A percentile compares a stretch with the other conserved stretches of the same genome.
Evolutionary conservation across 495 filamentous ascomycete species (phyloP).

Genomic region (Penicillium arizonense): DNA sequence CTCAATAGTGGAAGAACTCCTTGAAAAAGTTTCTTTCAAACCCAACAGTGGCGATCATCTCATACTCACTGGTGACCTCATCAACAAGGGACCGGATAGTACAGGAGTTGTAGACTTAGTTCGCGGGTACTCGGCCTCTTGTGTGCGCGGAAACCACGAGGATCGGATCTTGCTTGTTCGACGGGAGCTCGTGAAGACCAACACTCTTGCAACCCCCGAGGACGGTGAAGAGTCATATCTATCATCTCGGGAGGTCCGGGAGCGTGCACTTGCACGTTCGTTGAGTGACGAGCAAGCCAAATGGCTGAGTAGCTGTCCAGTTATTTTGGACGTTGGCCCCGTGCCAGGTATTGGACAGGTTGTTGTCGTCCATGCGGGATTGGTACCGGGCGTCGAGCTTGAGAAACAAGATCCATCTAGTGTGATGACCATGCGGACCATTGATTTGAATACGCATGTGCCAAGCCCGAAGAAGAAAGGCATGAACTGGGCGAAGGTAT

Average conservation of each 20-base stretch:
- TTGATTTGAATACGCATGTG: constrained; percentile 60
- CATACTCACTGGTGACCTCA: constrained; percentile 78
- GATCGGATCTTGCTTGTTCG: constrained; percentile 67
- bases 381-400: constrained; percentile 70
- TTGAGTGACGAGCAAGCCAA: constrained; percentile 59
- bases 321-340: constrained; percentile 68
- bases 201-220: constrained; percentile 10
- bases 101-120: constrained; percentile 73
- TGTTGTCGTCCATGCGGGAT: constrained; percentile 78
- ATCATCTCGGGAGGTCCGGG: constrained; percentile 27
- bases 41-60: constrained; percentile 63
- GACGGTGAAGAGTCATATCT: constrained; percentile 13
- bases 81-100: constrained; percentile 87
- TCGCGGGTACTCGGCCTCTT: constrained; percentile 65
- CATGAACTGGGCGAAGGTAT: constrained; percentile 64
- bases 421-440: constrained; percentile 89
- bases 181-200: constrained; percentile 34
- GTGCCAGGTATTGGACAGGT: constrained; percentile 59
- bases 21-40: constrained; percentile 67
- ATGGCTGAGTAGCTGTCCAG: constrained; percentile 70
- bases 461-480: constrained; percentile 58
- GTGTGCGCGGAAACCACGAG: constrained; percentile 92
- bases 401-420: constrained; percentile 74
- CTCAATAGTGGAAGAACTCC: constrained; percentile 56
- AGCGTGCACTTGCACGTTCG: constrained; percentile 48